Percentiles rank a stretch among this genome's conserved stretches.
These are phyloP conservation scores for Candida sojae DNA, from an alignment of 1,139 yeast genomes.

Conservation along the genomic window DNA sequence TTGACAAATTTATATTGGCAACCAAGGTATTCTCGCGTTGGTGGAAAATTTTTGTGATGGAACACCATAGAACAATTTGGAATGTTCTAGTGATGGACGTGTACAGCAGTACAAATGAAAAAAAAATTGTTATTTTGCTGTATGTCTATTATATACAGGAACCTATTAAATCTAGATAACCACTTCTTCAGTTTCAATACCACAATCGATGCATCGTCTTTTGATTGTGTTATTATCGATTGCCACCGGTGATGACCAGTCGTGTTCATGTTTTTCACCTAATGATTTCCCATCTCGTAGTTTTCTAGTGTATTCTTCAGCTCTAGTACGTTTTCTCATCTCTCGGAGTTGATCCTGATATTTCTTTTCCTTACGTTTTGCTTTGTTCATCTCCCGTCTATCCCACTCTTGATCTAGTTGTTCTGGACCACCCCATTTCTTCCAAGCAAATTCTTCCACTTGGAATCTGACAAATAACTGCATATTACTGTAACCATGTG, in stretches of 20 bases:
- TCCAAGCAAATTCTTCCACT: constrained; percentile 87
- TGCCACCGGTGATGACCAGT: constrained; percentile 59
- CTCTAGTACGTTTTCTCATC: constrained; percentile 89
- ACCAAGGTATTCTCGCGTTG: neutral
- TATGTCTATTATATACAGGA: neutral
- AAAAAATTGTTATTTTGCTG: neutral
- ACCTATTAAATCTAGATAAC: constrained; percentile 16
- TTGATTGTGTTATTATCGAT: constrained; percentile 50
- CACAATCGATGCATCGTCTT: constrained; percentile 78
- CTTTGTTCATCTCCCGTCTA: constrained; percentile 69
- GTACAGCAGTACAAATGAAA: too few species aligned
- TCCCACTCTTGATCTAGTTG: constrained; percentile 93
- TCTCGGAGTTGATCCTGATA: constrained; percentile 75
- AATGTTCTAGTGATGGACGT: constrained; percentile 1
- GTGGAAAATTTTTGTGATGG: constrained; percentile 6
- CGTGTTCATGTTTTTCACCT: constrained; percentile 67
- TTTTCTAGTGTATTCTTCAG: constrained; percentile 82
- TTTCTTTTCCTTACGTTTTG: constrained; percentile 74
- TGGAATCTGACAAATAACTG: constrained; percentile 86
- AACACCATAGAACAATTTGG: constrained; percentile 1
- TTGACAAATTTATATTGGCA: constrained; percentile 4
- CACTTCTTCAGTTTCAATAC: constrained; percentile 77
- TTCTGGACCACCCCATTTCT: constrained; percentile 93
- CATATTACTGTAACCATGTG: constrained; percentile 94
- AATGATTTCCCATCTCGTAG: constrained; percentile 56